These are phyloP conservation scores for Verbascum thapsus DNA, from an alignment of 257 asterid species.

Conservation along the genomic window DNA sequence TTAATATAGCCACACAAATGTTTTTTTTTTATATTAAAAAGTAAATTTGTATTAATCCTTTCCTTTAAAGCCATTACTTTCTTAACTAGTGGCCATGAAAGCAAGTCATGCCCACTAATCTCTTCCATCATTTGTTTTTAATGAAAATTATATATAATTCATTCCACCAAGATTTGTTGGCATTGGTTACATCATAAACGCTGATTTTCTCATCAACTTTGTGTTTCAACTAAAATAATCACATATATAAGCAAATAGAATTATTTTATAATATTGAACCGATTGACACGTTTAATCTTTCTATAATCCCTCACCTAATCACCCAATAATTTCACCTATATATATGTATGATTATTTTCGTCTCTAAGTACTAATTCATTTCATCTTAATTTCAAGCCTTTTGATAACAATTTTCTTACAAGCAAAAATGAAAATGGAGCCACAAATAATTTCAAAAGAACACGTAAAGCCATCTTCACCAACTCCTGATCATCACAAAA, in stretches of 20 bases:
- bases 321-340: too few relatives aligned
- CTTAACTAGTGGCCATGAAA: neutral
- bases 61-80: neutral
- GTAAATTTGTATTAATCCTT: constrained; percentile 21
- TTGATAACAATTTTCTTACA: neutral
- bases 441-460: constrained; percentile 43
- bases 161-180: constrained; percentile 1
- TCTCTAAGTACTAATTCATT: too few relatives aligned
- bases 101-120: neutral
- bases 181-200: constrained; percentile 7
- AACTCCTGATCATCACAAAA: constrained; percentile 37
- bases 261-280: too few relatives aligned
- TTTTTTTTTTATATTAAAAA: neutral
- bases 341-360: too few relatives aligned
- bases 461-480: constrained; percentile 52
- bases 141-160: neutral
- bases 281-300: too few relatives aligned
- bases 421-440: constrained; percentile 36
- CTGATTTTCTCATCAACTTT: neutral
- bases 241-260: too few relatives aligned
- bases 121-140: neutral
- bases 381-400: too few relatives aligned
- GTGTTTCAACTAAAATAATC: neutral
- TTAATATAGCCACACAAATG: neutral
- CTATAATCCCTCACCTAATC: too few relatives aligned